Percentiles rank a stretch among this genome's conserved stretches.
Conservation (phyloP, 805 yeast species). For the Teunomyces stri region DNA sequence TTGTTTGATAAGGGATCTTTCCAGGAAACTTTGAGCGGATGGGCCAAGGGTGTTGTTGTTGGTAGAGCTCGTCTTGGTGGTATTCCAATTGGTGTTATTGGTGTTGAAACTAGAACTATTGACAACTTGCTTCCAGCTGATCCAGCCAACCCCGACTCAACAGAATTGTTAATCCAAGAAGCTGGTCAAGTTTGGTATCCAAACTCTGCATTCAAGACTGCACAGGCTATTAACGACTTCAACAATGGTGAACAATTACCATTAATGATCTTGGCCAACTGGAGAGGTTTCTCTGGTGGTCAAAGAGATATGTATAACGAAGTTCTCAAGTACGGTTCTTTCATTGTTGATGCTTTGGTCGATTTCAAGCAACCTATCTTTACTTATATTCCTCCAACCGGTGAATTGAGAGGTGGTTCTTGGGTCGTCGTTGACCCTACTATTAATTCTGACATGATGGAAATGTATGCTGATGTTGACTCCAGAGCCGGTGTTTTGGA, state of each 20-base stretch:
- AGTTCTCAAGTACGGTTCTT: slow-evolving; percentile 94
- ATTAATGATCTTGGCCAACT: slow-evolving; percentile 94
- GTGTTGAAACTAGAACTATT: slow-evolving; percentile 86
- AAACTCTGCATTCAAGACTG: slow-evolving; percentile 97
- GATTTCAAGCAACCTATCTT: slow-evolving; percentile 96
- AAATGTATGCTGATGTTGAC: slow-evolving; percentile 96
- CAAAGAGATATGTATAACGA: slow-evolving; percentile 99
- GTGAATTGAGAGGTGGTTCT: slow-evolving; percentile 99
- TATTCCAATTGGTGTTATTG: slow-evolving; percentile 97
- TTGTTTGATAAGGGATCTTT: slow-evolving; percentile 89
- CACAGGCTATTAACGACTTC: slow-evolving; percentile 97
- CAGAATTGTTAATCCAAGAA: slow-evolving; percentile 83
- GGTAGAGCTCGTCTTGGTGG: slow-evolving; percentile 99
- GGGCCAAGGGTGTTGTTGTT: slow-evolving; percentile 98
- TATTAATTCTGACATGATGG: slow-evolving; percentile 96
- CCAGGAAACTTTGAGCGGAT: slow-evolving; percentile 94
- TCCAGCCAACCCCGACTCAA: slow-evolving; percentile 96
- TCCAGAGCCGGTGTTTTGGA: slow-evolving; percentile 97
- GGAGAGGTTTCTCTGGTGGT: slow-evolving; percentile 99
- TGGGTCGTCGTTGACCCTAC: slow-evolving; percentile 99
- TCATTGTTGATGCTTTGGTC: slow-evolving; percentile 94
- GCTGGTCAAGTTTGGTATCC: slow-evolving; percentile 99
- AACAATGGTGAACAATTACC: slow-evolving; percentile 98
- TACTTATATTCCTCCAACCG: slow-evolving; percentile 96
- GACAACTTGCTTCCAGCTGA: slow-evolving; percentile 95